Percentiles rank a stretch among this genome's conserved stretches.
Evolutionary conservation across 345 rosid species (phyloP).

Genomic region (Linum tenue): DNA sequence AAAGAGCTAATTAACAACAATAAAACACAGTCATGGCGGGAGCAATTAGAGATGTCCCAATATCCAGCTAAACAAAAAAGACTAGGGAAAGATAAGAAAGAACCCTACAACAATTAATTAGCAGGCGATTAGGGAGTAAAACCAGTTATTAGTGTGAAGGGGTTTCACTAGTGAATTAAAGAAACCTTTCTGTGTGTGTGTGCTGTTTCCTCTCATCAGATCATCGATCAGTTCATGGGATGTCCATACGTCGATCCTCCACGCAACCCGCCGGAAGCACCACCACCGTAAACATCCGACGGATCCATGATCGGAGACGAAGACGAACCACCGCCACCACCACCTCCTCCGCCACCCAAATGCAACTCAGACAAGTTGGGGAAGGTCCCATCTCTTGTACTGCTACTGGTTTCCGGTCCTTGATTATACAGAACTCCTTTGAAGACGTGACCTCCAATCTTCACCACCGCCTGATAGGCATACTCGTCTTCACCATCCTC

Average conservation of each 20-base stretch:
- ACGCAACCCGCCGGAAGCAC: slow-evolving; percentile 44
- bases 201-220: too few species aligned
- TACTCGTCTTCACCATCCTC: slow-evolving; percentile 89
- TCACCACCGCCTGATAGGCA: slow-evolving; percentile 85
- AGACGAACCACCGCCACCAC: slow-evolving; percentile 26
- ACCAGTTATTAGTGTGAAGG: too few species aligned
- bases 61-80: too few species aligned
- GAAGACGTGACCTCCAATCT: slow-evolving; percentile 82
- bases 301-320: slow-evolving; percentile 52
- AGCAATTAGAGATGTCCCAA: too few species aligned
- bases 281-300: slow-evolving; percentile 42
- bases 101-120: too few species aligned
- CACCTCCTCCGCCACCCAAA: slow-evolving; percentile 67
- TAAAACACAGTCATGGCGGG: too few species aligned
- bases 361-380: slow-evolving; percentile 80
- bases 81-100: too few species aligned
- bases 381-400: slow-evolving; percentile 39
- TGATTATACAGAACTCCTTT: slow-evolving; percentile 88
- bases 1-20: too few species aligned
- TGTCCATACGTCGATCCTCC: slow-evolving; percentile 62
- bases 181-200: too few species aligned
- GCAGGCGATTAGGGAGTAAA: too few species aligned
- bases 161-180: too few species aligned
- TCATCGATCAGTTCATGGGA: slow-evolving; percentile 36
- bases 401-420: slow-evolving; percentile 41